A percentile compares a stretch with the other conserved stretches of the same genome.
These are phyloP conservation scores for Dryadomyces quercus-mongolicae DNA, from an alignment of 2,329 filamentous ascomycete genomes.

Conservation along the genomic window DNA sequence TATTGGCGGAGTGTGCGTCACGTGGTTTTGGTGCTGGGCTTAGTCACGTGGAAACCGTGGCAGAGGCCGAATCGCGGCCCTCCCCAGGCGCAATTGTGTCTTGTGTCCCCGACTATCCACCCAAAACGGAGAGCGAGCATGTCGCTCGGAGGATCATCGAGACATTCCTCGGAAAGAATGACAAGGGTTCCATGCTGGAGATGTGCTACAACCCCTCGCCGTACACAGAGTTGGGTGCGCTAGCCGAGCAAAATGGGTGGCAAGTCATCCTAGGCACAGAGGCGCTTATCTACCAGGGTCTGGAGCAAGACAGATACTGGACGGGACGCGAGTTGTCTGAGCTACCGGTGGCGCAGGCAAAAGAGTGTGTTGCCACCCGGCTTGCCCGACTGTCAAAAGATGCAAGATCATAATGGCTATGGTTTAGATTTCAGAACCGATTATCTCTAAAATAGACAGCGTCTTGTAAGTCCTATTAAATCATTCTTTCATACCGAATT, in stretches of 20 bases:
- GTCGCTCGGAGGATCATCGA: conserved; percentile 31
- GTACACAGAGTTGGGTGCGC: conserved; percentile 51
- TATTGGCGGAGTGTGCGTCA: conserved; percentile 50
- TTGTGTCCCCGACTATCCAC: conserved; percentile 67
- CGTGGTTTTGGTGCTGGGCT: conserved; percentile 48
- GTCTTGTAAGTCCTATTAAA: no score
- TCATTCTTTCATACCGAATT: no score
- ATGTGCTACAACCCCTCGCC: conserved; percentile 75
- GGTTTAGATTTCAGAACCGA: background rate
- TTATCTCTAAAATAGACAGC: no score
- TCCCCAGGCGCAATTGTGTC: conserved; percentile 56
- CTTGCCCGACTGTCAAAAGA: conserved; percentile 19
- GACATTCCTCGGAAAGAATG: conserved; percentile 19
- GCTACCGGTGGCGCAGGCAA: conserved; percentile 47
- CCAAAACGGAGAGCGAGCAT: conserved; percentile 51
- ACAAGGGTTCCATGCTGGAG: conserved; percentile 60
- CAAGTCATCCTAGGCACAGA: conserved; percentile 65
- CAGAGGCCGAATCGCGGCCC: conserved; percentile 46
- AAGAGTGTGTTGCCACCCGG: conserved; percentile 33
- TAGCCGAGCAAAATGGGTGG: conserved; percentile 54
- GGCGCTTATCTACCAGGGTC: conserved; percentile 64
- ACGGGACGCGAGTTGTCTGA: conserved; percentile 47
- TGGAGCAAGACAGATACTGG: conserved; percentile 58
- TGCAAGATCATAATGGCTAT: background rate
- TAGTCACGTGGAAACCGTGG: conserved; percentile 46